Evolutionary conservation across 257 asterid species (phyloP).

Genomic region (Gardenia jasminoides): DNA sequence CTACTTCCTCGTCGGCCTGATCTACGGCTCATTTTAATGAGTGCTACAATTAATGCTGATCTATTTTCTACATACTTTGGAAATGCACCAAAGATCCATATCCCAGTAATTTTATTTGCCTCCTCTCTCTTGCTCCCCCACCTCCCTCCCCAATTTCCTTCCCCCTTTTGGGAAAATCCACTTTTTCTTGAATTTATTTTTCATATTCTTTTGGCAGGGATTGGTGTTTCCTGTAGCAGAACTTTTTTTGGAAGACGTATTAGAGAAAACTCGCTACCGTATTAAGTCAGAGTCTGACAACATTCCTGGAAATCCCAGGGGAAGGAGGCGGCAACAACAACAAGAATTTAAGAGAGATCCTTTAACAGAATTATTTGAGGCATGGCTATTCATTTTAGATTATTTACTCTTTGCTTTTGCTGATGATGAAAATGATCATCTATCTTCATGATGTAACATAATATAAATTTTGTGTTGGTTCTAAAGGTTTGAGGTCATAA

Average conservation of each 20-base stretch:
- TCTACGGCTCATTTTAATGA: constrained; percentile 88
- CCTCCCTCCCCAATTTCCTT: too few relatives aligned
- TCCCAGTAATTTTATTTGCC: constrained; percentile 57
- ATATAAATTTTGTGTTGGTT: background rate
- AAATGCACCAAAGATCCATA: constrained; percentile 82
- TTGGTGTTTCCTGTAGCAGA: constrained; percentile 85
- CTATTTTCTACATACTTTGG: constrained; percentile 81
- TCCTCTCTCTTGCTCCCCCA: constrained; percentile 13
- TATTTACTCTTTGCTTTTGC: background rate
- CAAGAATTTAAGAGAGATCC: constrained; percentile 73
- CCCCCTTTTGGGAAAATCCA: background rate
- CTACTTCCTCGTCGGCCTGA: constrained; percentile 95
- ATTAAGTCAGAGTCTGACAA: constrained; percentile 53
- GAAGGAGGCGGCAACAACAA: constrained; percentile 57
- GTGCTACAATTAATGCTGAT: constrained; percentile 96
- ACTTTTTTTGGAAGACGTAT: constrained; percentile 79
- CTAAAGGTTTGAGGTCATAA: background rate
- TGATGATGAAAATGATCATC: background rate
- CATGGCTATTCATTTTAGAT: constrained; percentile 29
- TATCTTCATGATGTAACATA: background rate
- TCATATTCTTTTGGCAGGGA: constrained; percentile 55
- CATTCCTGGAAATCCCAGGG: constrained; percentile 59
- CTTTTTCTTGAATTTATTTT: constrained; percentile 10
- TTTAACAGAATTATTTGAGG: constrained; percentile 80
- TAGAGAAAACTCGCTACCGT: constrained; percentile 69